phyloP scores from a whole-genome alignment of 495 filamentous ascomycete genomes.

The Chlorociboria aeruginascens region DNA sequence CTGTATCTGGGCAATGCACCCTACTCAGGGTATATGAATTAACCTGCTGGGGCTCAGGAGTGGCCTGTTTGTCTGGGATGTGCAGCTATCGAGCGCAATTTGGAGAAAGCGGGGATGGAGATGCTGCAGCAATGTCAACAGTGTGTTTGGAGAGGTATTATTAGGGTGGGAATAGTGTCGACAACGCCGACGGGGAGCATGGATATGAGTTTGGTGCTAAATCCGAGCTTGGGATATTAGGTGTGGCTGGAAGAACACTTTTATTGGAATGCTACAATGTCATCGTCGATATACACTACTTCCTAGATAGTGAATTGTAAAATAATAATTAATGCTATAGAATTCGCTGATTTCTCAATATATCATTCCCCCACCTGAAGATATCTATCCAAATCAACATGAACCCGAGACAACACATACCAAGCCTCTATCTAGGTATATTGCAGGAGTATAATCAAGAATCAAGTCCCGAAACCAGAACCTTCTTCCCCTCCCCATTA shows the following conservation, averaged over 20 bases:
- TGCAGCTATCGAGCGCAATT: constrained; percentile 7
- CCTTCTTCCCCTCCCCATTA: background rate
- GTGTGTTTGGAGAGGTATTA: constrained; percentile 9
- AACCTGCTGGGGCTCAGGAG: background rate
- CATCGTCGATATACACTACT: no score
- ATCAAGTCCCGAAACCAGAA: background rate
- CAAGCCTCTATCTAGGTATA: no score
- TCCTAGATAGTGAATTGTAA: no score
- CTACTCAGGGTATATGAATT: constrained; percentile 6
- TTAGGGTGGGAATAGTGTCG: constrained; percentile 6
- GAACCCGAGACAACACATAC: no score
- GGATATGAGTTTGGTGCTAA: background rate
- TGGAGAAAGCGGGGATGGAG: constrained; percentile 8
- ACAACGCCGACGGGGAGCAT: background rate
- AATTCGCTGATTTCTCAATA: no score
- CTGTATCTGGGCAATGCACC: constrained; percentile 7
- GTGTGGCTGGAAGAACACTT: constrained; percentile 4
- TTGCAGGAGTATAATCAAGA: no score
- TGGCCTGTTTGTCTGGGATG: constrained; percentile 11
- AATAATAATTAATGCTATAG: no score
- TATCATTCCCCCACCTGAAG: no score
- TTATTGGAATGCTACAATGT: constrained; percentile 1
- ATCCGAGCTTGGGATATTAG: constrained; percentile 2
- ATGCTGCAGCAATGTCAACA: constrained; percentile 3
- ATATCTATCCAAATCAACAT: no score